Evolutionary conservation across 495 filamentous ascomycete species (phyloP).

Genomic region (Podospora bellae-mahoneyi): DNA sequence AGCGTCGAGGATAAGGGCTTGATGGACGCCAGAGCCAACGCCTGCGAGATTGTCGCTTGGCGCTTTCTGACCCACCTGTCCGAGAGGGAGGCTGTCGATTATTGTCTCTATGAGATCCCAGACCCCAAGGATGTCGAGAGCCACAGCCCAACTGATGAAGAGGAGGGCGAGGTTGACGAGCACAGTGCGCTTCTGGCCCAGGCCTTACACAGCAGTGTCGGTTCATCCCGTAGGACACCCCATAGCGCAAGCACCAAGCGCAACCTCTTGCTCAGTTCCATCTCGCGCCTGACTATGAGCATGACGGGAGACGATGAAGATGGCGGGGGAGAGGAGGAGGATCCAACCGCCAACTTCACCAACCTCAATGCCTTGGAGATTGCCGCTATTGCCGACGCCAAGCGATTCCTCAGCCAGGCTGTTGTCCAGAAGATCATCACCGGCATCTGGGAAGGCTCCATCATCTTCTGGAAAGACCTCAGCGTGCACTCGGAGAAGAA

Average conservation of each 20-base stretch:
- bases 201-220: conserved; percentile 14
- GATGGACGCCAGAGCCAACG: conserved; percentile 72
- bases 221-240: conserved; percentile 7
- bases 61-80: conserved; percentile 76
- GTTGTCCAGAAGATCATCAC: conserved; percentile 85
- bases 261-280: conserved; percentile 42
- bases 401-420: conserved; percentile 82
- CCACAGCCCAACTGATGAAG: conserved; percentile 30
- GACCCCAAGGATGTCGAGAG: conserved; percentile 28
- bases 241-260: conserved; percentile 25
- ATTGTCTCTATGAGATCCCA: conserved; percentile 76
- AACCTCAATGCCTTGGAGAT: conserved; percentile 88
- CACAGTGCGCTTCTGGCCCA: conserved; percentile 37
- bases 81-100: conserved; percentile 77
- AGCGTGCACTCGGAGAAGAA: conserved; percentile 74
- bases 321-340: conserved; percentile 46
- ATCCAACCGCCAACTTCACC: conserved; percentile 63
- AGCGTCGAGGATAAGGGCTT: conserved; percentile 65
- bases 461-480: conserved; percentile 86
- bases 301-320: conserved; percentile 38
- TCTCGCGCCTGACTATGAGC: conserved; percentile 47
- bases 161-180: conserved; percentile 38
- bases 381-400: conserved; percentile 82
- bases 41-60: conserved; percentile 92
- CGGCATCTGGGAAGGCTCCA: conserved; percentile 87